Percentiles rank a stretch among this genome's conserved stretches.
Conservation (phyloP, 1,139 yeast genomes). For the Lodderomyces jiufengensis region DNA sequence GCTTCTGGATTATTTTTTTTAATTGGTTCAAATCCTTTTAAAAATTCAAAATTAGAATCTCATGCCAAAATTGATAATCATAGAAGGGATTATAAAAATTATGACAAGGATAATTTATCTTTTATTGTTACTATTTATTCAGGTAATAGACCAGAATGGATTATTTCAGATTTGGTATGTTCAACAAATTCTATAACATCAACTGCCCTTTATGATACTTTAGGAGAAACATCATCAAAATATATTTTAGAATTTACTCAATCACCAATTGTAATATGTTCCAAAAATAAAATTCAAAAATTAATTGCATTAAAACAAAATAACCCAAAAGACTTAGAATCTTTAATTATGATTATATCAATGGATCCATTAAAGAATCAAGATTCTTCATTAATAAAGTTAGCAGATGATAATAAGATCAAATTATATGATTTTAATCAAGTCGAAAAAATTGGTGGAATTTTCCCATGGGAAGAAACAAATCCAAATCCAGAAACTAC, state of each 20-base stretch:
- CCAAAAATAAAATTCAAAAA: constrained; percentile 27
- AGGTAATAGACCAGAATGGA: constrained; percentile 39
- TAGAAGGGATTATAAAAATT: constrained; percentile 17
- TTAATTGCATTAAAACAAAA: constrained; percentile 26
- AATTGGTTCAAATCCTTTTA: constrained; percentile 27
- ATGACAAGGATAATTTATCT: constrained; percentile 23
- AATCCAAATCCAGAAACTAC: constrained; percentile 29
- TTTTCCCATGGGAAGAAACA: constrained; percentile 22
- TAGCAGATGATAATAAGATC: constrained; percentile 23
- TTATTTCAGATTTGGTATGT: constrained; percentile 36
- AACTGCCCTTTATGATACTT: constrained; percentile 40
- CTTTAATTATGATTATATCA: constrained; percentile 29
- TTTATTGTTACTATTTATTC: constrained; percentile 34
- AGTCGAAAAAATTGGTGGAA: constrained; percentile 26
- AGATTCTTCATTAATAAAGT: constrained; percentile 18
- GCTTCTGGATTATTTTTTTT: constrained; percentile 33
- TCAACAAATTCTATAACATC: constrained; percentile 32
- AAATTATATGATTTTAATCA: constrained; percentile 30
- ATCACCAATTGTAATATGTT: constrained; percentile 34
- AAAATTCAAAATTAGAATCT: constrained; percentile 18
- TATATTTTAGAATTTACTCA: constrained; percentile 33
- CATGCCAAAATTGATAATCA: constrained; percentile 31
- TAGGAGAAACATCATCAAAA: constrained; percentile 33
- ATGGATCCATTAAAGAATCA: constrained; percentile 31
- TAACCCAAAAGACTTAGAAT: constrained; percentile 23